Evolutionary conservation across 345 rosid species (phyloP), one percentile per base, ranked within the genome.

Genomic region (Mallotus nudiflorus): DNA sequence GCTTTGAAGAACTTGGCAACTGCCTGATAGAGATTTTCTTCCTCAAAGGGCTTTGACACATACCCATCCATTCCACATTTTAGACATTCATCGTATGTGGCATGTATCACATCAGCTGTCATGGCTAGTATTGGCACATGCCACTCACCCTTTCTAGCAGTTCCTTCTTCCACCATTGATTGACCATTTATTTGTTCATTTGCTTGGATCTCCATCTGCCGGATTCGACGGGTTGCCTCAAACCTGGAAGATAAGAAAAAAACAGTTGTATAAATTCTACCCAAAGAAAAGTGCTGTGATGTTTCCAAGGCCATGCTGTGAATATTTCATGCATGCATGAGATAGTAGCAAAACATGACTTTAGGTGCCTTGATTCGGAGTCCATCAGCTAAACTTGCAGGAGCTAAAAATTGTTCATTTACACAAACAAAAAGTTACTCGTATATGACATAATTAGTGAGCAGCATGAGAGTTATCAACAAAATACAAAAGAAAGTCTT

Each of bases 31-130:
- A 95, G 96, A 75, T 89, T 95, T 76, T 92, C 97, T 75, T 92
- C 99, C 75, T 95, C 97, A 1, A 95, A 92, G 2, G 98, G 98
- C 80, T 95, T 95, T 0, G 99, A 92, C 68, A 95, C 97, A 4
- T 95, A 92, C 45, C 97, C 97, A 37, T 95, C 99, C 99, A 95
- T 95, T 55, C 99, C 99, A 24, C 91, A 78, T 74, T 87, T 86
- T 70, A 90, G 73, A 85, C 99, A 90, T 70, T 92, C 75, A 0
- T 95, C 99, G 24, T 85, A 85, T 1, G 99, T 95, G 0, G 97
- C 96, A 6, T 95, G 97, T 68, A 95, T 92, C 77, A 95, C 97
- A 65, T 95, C 99, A 0, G 99, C 99, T 0, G 99, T 95, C 97
- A 95, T 95, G 40, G 99, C 99, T 66, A 95, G 70, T 75, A 92